phyloP scores from a whole-genome alignment of 306 rosid species.

The Citrullus amarus region DNA sequence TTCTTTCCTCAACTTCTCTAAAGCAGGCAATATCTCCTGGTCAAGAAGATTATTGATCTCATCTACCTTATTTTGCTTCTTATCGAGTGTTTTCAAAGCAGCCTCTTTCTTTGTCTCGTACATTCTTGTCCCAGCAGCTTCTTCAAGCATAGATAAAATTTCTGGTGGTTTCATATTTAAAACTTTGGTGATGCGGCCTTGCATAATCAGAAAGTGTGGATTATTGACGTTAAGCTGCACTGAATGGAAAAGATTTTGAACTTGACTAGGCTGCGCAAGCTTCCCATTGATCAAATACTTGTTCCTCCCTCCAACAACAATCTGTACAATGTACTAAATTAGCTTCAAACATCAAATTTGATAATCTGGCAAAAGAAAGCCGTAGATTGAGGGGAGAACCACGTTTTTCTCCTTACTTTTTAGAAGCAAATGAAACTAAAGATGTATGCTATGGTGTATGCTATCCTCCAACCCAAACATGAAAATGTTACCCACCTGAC shows the following conservation, averaged over 20 bases:
- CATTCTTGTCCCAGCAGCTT: slow-evolving; percentile 99
- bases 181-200: slow-evolving; percentile 97
- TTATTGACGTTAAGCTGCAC: slow-evolving; percentile 96
- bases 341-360: neutral
- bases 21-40: slow-evolving; percentile 88
- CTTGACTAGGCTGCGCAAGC: slow-evolving; percentile 97
- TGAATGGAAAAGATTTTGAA: slow-evolving; percentile 91
- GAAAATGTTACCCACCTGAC: neutral
- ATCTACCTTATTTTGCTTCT: slow-evolving; percentile 96
- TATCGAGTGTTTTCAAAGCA: slow-evolving; percentile 94
- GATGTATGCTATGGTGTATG: neutral
- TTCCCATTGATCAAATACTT: slow-evolving; percentile 88
- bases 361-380: neutral
- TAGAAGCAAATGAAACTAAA: neutral
- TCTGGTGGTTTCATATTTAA: slow-evolving; percentile 95
- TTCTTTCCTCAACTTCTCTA: slow-evolving; percentile 93
- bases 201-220: slow-evolving; percentile 96
- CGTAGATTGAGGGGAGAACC: neutral
- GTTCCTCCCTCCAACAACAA: slow-evolving; percentile 97
- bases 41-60: slow-evolving; percentile 96
- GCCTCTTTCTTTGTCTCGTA: slow-evolving; percentile 95
- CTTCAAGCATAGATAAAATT: slow-evolving; percentile 96
- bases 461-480: neutral
- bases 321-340: slow-evolving; percentile 37
- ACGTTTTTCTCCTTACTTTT: neutral